Conservation (phyloP, 805 yeast genomes). For the Hyphopichia homilentoma region DNA sequence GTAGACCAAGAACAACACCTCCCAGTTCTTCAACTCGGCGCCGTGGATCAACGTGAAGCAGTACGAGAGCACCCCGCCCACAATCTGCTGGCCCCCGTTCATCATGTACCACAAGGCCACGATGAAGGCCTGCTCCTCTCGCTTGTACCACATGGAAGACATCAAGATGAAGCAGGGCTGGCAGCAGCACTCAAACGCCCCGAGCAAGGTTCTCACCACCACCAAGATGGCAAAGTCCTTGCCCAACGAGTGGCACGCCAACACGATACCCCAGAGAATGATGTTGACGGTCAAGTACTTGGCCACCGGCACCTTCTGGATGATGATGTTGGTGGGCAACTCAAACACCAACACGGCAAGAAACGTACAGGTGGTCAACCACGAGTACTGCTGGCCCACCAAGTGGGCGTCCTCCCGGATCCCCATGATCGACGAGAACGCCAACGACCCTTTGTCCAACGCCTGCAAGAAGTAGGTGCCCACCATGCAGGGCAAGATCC, state of each 20-base stretch:
- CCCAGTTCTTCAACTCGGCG: constrained; percentile 20
- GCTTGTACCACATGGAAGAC: constrained; percentile 28
- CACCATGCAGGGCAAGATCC: constrained; percentile 25
- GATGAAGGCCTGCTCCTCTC: constrained; percentile 29
- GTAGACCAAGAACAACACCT: constrained; percentile 17
- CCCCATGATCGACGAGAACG: constrained; percentile 20
- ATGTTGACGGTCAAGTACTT: constrained; percentile 15
- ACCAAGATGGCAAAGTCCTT: constrained; percentile 30
- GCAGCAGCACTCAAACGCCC: constrained; percentile 32
- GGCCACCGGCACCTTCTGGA: constrained; percentile 17
- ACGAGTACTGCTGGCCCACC: constrained; percentile 18
- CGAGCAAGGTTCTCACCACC: constrained; percentile 31
- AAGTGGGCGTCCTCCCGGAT: constrained; percentile 19
- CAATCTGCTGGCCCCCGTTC: constrained; percentile 24
- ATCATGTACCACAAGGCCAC: constrained; percentile 23
- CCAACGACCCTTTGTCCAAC: constrained; percentile 20
- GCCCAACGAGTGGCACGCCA: constrained; percentile 25
- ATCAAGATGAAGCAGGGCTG: constrained; percentile 32
- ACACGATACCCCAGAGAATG: constrained; percentile 17
- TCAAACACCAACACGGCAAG: constrained; percentile 22
- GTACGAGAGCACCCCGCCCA: constrained; percentile 19
- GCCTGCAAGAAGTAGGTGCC: constrained; percentile 23
- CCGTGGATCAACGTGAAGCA: constrained; percentile 31
- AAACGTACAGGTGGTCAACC: constrained; percentile 16
- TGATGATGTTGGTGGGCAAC: constrained; percentile 16